Base-by-base conservation (phyloP, 345 rosid genomes). In the Excoecaria agallocha region DNA sequence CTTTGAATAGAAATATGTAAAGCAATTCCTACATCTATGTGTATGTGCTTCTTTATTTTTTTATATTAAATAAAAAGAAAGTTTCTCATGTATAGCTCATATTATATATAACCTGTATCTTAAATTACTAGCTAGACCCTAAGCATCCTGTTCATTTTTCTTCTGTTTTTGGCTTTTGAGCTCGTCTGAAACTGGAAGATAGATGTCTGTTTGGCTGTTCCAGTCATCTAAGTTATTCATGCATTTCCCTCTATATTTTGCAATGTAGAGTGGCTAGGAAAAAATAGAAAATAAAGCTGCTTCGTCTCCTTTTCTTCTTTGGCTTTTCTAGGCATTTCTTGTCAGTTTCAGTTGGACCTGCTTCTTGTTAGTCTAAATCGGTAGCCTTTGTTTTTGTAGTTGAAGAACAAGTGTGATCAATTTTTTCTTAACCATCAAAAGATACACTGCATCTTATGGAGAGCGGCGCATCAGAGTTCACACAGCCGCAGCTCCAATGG, bases 381-480 rank as follows among this genome's bases (percentile, higher is more conserved):
- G 45, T 39, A n/a, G 72, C 19, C 19, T 41, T 8, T 41, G 20
- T 46, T 49, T 69, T 39, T 17, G 6, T 51, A 24, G 3, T 41
- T 24, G 43, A 66, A 72, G 37, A 25, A 52, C 22, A 62, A 19
- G 17, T 68, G 54, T 13, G 35, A 20, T 48, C 13, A 52, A 59
- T 22, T 19, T 80, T 80, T 84, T 87, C 87, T 93, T 90, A 81
- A 86, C 85, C 43, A 63, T 80, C 52, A 68, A 78, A 87, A 96
- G 99, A 70, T 96, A 96, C 76, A 96, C 98, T 71, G 98, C 99
- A 70, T 96, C 99, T 57, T 96, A 98, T 57, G 99, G 99, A 81
- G 99, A 96, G 88, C 93, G 99, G 80, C 95, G 98, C 70, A 96
- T 96, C 76, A 90, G 98, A 85, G 92, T 96, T 74, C 99, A 93